These are phyloP conservation scores for Akanthomyces uredinophilus DNA, from an alignment of 2,329 filamentous ascomycete species.

Conservation along the genomic window DNA sequence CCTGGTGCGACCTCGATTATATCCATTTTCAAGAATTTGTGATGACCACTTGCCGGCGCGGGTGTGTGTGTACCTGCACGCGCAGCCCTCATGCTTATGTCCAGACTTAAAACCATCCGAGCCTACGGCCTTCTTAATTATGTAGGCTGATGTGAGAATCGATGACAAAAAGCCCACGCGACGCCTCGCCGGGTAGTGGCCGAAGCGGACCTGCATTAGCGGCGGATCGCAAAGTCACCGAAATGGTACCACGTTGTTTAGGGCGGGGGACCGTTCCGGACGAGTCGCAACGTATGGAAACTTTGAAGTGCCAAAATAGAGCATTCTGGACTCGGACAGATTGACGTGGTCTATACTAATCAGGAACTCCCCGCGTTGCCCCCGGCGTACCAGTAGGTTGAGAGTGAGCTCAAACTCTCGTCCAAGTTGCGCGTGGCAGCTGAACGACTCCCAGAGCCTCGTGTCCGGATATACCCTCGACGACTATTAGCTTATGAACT, in stretches of 20 bases:
- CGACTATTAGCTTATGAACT: too few relatives aligned
- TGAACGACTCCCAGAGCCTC: not conserved
- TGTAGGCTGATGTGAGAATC: not conserved
- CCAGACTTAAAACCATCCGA: not conserved
- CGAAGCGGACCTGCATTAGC: constrained; percentile 6
- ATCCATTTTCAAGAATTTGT: too few relatives aligned
- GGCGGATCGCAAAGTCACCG: not conserved
- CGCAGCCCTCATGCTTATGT: not conserved
- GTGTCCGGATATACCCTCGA: not conserved
- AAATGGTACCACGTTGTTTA: not conserved
- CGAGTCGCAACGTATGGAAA: too few relatives aligned
- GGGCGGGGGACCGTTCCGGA: not conserved
- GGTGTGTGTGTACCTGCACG: not conserved
- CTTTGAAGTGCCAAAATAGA: not conserved
- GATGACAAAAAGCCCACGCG: not conserved
- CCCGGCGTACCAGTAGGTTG: too few relatives aligned
- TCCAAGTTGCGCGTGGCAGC: not conserved
- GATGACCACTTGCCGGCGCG: too few relatives aligned
- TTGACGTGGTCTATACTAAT: too few relatives aligned
- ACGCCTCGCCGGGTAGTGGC: not conserved
- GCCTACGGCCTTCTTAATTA: too few relatives aligned
- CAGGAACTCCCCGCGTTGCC: too few relatives aligned
- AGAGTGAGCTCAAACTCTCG: not conserved
- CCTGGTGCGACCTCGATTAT: too few relatives aligned
- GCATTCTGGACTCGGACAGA: not conserved